Percentiles rank a stretch among this genome's conserved stretches.
Evolutionary conservation across 2,329 filamentous ascomycete genomes (phyloP).

Genomic region (Harringtonia lauricola): DNA sequence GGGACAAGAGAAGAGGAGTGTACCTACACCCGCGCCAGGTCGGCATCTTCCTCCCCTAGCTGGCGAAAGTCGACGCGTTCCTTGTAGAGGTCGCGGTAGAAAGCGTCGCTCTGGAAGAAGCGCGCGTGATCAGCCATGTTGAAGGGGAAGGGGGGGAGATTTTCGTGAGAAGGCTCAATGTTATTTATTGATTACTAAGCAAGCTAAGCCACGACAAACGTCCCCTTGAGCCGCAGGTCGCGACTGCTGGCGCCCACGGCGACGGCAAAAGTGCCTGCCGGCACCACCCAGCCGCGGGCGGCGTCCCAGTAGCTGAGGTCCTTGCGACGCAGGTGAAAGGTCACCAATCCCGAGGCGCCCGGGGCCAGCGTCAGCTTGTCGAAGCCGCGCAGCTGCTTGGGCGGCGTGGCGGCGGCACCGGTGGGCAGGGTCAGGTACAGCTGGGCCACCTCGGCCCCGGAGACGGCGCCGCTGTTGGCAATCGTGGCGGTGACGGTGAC

Average conservation of each 20-base stretch:
- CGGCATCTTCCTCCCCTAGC: constrained; percentile 27
- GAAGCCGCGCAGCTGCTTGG: constrained; percentile 49
- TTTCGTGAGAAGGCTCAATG: too few species aligned
- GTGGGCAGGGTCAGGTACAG: constrained; percentile 37
- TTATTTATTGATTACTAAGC: too few species aligned
- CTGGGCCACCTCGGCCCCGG: constrained; percentile 57
- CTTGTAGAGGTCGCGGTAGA: constrained; percentile 28
- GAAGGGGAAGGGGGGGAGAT: too few species aligned
- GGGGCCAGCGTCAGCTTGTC: constrained; percentile 42
- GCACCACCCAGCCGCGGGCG: constrained; percentile 48
- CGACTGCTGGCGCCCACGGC: constrained; percentile 34
- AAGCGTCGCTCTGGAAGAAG: constrained; percentile 11
- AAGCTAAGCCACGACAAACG: constrained; percentile 17
- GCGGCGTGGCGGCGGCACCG: constrained; percentile 22
- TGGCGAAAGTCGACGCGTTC: constrained; percentile 31
- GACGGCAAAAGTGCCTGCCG: constrained; percentile 30
- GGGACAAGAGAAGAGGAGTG: too few species aligned
- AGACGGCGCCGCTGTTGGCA: constrained; percentile 50
- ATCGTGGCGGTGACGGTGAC: constrained; percentile 46
- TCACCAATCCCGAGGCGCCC: constrained; percentile 34
- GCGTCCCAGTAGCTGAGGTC: constrained; percentile 58
- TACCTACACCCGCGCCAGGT: constrained; percentile 33
- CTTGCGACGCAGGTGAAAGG: constrained; percentile 42
- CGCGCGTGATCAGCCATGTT: background rate
- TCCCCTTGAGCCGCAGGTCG: constrained; percentile 29